These are phyloP conservation scores for Aspergillus piperis DNA, from an alignment of 2,329 filamentous ascomycete genomes.

Conservation along the genomic window DNA sequence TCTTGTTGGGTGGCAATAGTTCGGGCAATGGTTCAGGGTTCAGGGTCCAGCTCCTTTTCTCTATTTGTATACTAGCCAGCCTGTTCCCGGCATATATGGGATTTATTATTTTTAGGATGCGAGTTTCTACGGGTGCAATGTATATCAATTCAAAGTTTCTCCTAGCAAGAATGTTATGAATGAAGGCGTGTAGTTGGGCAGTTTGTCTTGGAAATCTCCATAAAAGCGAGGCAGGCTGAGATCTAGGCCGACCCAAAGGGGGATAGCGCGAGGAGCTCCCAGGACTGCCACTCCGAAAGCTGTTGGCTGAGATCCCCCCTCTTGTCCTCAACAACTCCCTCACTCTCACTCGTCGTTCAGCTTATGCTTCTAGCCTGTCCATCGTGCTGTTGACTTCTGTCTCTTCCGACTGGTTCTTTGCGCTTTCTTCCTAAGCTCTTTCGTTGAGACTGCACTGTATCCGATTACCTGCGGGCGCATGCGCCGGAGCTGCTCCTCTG, in stretches of 20 bases:
- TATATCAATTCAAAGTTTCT: neutral
- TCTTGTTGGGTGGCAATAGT: neutral
- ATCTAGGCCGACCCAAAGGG: slow-evolving; percentile 24
- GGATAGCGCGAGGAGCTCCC: slow-evolving; percentile 36
- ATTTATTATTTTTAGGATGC: slow-evolving; percentile 4
- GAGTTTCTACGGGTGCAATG: neutral
- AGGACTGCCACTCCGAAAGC: slow-evolving; percentile 29
- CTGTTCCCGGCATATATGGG: slow-evolving; percentile 11
- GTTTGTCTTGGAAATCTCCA: neutral
- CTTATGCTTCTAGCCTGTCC: neutral
- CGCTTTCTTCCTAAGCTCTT: neutral
- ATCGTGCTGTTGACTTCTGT: neutral
- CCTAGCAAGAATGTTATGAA: too few relatives aligned
- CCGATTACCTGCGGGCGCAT: slow-evolving; percentile 22
- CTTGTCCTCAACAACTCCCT: slow-evolving; percentile 1
- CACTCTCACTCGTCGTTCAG: neutral
- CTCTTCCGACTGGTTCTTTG: neutral
- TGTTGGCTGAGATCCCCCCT: slow-evolving; percentile 19
- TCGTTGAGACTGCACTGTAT: slow-evolving; percentile 8
- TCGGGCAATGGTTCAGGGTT: neutral
- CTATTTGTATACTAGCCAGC: slow-evolving; percentile 20
- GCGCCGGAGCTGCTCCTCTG: slow-evolving; percentile 36
- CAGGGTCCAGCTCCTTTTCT: slow-evolving; percentile 23
- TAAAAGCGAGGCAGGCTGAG: neutral
- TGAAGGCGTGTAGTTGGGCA: too few relatives aligned